phyloP scores from a whole-genome alignment of 148 eudicot species.

The Rhododendron henanense region DNA sequence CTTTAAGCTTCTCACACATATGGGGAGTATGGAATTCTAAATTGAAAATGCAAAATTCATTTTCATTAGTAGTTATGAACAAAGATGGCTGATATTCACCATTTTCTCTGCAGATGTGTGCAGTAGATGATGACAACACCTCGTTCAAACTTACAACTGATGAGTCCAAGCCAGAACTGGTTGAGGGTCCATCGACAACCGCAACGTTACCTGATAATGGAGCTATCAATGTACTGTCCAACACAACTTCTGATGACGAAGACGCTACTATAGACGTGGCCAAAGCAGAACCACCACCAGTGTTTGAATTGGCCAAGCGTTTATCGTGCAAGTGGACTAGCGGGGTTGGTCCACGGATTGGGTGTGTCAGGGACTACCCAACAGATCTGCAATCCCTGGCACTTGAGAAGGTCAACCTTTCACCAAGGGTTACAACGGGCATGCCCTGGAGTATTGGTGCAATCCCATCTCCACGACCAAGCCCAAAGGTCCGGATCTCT shows the following conservation, averaged over 20 bases:
- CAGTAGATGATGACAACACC: slow-evolving; percentile 10
- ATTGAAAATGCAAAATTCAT: neutral
- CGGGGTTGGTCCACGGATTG: slow-evolving; percentile 43
- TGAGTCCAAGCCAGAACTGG: slow-evolving; percentile 2
- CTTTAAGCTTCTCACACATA: neutral
- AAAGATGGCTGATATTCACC: neutral
- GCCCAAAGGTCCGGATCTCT: slow-evolving; percentile 37
- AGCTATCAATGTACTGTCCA: neutral
- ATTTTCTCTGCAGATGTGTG: slow-evolving; percentile 17
- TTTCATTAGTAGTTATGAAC: neutral
- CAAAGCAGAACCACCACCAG: slow-evolving; percentile 8
- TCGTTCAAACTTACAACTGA: slow-evolving; percentile 8
- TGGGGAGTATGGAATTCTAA: neutral
- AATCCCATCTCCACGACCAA: slow-evolving; percentile 52
- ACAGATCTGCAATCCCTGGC: slow-evolving; percentile 34
- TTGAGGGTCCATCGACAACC: neutral
- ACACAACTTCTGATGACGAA: neutral
- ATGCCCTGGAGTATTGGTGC: slow-evolving; percentile 19
- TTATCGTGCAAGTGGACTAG: slow-evolving; percentile 39
- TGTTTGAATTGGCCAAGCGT: slow-evolving; percentile 22
- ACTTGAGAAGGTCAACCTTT: slow-evolving; percentile 41
- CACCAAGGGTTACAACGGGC: slow-evolving; percentile 21
- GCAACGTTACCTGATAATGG: neutral
- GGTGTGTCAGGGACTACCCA: slow-evolving; percentile 45
- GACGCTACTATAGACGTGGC: neutral